Percentiles rank a stretch among this genome's conserved stretches.
These are phyloP conservation scores for Lodderomyces jiufengensis DNA, from an alignment of 1,139 yeast species.

Conservation along the genomic window DNA sequence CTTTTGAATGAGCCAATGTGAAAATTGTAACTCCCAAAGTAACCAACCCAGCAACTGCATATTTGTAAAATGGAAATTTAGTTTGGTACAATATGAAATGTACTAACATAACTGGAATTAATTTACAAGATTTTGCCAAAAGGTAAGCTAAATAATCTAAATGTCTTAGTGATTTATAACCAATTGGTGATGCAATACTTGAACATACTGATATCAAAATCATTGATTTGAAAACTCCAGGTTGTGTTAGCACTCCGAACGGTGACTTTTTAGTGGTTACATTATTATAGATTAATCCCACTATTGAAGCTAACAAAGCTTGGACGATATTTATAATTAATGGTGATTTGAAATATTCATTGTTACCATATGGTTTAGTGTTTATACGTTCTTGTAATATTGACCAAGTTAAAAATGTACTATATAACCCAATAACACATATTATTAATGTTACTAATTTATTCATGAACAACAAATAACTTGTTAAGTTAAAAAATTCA, in stretches of 20 bases:
- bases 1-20: conserved; percentile 45
- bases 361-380: conserved; percentile 66
- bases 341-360: conserved; percentile 63
- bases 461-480: not conserved
- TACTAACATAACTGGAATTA: conserved; percentile 87
- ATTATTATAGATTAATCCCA: conserved; percentile 60
- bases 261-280: conserved; percentile 31
- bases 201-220: conserved; percentile 71
- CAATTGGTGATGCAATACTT: conserved; percentile 76
- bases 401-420: conserved; percentile 87
- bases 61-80: conserved; percentile 71
- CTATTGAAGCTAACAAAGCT: conserved; percentile 63
- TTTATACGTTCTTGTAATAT: conserved; percentile 84
- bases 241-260: conserved; percentile 26
- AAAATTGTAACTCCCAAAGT: conserved; percentile 81
- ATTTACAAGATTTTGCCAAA: conserved; percentile 88
- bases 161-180: conserved; percentile 70
- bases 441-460: conserved; percentile 31
- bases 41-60: conserved; percentile 68
- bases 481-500: not conserved
- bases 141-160: conserved; percentile 84
- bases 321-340: conserved; percentile 72
- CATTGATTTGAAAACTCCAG: conserved; percentile 40
- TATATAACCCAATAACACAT: conserved; percentile 74
- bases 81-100: conserved; percentile 73